phyloP scores from a whole-genome alignment of 495 filamentous ascomycete genomes.

The Annulohypoxylon moriforme region DNA sequence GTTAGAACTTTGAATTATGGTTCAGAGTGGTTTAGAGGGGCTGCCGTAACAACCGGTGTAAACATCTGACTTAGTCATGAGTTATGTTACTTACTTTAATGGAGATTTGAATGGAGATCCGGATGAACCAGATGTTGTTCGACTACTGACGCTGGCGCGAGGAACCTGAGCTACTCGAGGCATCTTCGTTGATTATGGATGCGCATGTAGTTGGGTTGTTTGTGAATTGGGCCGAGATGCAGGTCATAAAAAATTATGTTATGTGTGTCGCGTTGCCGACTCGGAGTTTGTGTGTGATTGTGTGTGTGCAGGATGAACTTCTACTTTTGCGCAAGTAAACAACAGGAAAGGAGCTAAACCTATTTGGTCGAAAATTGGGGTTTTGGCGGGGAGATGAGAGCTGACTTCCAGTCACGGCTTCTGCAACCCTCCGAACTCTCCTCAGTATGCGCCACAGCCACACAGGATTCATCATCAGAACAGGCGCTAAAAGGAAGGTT shows the following conservation, averaged over 20 bases:
- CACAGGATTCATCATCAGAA: not conserved
- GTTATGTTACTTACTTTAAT: slow-evolving; percentile 67
- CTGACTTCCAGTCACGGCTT: not conserved
- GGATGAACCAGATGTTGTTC: slow-evolving; percentile 64
- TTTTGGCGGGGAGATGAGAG: not conserved
- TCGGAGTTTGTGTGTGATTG: not conserved
- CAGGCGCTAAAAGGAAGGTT: not conserved
- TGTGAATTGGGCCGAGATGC: slow-evolving; percentile 33
- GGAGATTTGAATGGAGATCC: slow-evolving; percentile 73
- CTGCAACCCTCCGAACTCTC: not conserved
- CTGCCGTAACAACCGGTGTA: slow-evolving; percentile 11
- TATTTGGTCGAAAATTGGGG: slow-evolving; percentile 7
- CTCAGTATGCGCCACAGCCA: slow-evolving; percentile 15
- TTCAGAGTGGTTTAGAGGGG: too few species aligned
- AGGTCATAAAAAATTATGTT: slow-evolving; percentile 41
- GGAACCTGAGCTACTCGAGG: slow-evolving; percentile 75
- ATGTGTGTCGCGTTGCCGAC: slow-evolving; percentile 28
- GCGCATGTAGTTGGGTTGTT: slow-evolving; percentile 25
- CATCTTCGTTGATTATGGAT: slow-evolving; percentile 62
- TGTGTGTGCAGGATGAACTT: not conserved
- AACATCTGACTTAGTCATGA: not conserved
- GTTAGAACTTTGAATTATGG: slow-evolving; percentile 3
- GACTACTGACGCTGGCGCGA: slow-evolving; percentile 59
- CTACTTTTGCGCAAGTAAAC: slow-evolving; percentile 46
- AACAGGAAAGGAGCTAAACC: slow-evolving; percentile 38